Evolutionary conservation across 1,139 yeast genomes (phyloP).

Genomic region (Suhomyces bokatorum): DNA sequence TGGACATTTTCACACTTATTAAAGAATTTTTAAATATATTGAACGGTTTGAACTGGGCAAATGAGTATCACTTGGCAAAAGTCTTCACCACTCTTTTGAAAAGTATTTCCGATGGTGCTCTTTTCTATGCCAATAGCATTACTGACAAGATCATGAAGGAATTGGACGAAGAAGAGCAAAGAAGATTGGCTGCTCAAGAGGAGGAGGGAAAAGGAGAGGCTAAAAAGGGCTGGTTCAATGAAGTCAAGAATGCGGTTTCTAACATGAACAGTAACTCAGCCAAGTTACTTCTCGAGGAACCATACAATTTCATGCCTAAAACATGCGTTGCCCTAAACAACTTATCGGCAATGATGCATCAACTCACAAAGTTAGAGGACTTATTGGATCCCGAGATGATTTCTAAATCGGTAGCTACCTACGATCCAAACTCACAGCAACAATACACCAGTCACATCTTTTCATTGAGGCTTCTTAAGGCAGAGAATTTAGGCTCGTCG

Average conservation of each 20-base stretch:
- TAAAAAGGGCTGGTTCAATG: conserved; percentile 43
- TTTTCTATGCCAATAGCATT: conserved; percentile 51
- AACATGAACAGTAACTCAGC: conserved; percentile 42
- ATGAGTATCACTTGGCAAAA: conserved; percentile 60
- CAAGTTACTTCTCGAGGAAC: conserved; percentile 43
- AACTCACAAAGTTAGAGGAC: conserved; percentile 61
- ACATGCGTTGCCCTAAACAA: conserved; percentile 81
- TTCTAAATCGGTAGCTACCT: conserved; percentile 44
- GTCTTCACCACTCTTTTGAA: conserved; percentile 59
- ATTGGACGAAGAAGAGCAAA: conserved; percentile 41
- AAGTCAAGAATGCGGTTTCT: conserved; percentile 49
- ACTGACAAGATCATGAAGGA: conserved; percentile 53
- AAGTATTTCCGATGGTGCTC: conserved; percentile 61
- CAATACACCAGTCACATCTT: conserved; percentile 56
- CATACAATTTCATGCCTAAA: conserved; percentile 60
- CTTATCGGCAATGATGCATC: conserved; percentile 59
- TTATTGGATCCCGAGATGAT: conserved; percentile 62
- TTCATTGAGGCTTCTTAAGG: conserved; percentile 64
- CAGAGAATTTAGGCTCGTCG: conserved; percentile 63
- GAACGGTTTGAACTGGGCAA: conserved; percentile 59
- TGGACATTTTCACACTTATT: conserved; percentile 66
- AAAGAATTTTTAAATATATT: conserved; percentile 57
- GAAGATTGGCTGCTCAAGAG: conserved; percentile 23
- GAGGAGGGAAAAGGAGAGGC: conserved; percentile 28
- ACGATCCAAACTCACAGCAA: conserved; percentile 32